Base-by-base conservation (phyloP, 768 basidiomycete species). In the Calocybe gangraenosa region DNA sequence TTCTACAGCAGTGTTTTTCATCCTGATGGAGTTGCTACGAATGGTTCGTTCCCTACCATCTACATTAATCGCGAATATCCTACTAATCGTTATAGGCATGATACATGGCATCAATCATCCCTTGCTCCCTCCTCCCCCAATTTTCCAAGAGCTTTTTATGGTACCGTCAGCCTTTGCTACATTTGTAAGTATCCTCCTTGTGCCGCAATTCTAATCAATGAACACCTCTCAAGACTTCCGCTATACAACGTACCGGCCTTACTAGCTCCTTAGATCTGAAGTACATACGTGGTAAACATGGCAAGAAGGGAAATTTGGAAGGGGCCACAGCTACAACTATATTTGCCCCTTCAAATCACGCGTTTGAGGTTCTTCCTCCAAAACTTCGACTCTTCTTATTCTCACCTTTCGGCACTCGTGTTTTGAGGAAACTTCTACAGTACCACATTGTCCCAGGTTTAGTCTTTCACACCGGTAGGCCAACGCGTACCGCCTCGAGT, bases 21-120 rank as follows among this genome's bases (percentile, higher is more conserved):
- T n/a, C 52, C 65, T 9, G 67, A 81, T 54, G 60, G 68, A 10
- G 58, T 65, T 43, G 70, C 77, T 18, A 58, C 62, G 20, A 83
- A 83, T 54, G 82, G 82, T 75, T n/a, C 15, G 65, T 42, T 13
- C 25, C 25, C 6, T 28, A 28, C 11, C 25, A 28, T 28, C 25
- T n/a, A n/a, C n/a, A n/a, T n/a, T n/a, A 13, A 21, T 25, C 25
- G 6, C 40, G 17, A 49, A 28, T 44, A 8, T 22, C 37, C 10
- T 35, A 22, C 17, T 32, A 9, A 7, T 5, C 25, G n/a, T 18
- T 17, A 1, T 37, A 76, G 75, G 74, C 19, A 31, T 76, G 36
- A 66, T 83, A 13, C 80, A 85, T 56, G 69, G 70, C 13, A 61
- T 83, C 39, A 67, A 73, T 46, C 68, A 72, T 53, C 80, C 82